Evolutionary conservation across 2,329 filamentous ascomycete species (phyloP).

Genomic region (Alternaria burnsii): DNA sequence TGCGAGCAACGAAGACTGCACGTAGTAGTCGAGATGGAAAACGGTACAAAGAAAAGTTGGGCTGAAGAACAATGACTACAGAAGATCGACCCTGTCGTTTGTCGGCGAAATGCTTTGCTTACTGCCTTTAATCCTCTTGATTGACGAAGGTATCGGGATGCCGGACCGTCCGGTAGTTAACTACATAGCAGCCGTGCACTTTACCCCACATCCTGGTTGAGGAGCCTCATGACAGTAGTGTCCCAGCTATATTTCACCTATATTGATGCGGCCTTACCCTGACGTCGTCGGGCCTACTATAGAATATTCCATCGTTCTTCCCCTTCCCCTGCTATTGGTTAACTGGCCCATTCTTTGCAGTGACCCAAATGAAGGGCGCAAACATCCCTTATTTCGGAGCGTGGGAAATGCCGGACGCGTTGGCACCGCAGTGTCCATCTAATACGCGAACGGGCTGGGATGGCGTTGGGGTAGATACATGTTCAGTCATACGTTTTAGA

Average conservation of each 20-base stretch:
- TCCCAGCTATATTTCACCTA: constrained; percentile 13
- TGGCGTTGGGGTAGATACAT: not conserved
- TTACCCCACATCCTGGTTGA: constrained; percentile 22
- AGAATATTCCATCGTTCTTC: constrained; percentile 31
- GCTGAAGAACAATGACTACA: not conserved
- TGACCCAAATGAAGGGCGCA: constrained; percentile 16
- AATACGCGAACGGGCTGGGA: constrained; percentile 17
- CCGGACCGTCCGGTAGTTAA: constrained; percentile 20
- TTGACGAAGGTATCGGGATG: constrained; percentile 10
- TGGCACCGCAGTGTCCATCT: constrained; percentile 9
- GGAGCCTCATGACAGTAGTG: constrained; percentile 15
- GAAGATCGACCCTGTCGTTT: not conserved
- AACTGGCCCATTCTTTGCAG: not conserved
- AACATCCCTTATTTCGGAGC: constrained; percentile 23
- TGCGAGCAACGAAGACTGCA: not conserved
- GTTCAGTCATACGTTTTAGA: constrained; percentile 3
- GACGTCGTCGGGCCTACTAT: constrained; percentile 29
- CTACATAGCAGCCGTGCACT: constrained; percentile 16
- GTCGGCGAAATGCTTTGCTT: not conserved
- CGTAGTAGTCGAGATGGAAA: not conserved
- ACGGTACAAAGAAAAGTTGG: not conserved
- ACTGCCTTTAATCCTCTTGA: not conserved
- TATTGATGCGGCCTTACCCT: constrained; percentile 24
- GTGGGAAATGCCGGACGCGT: constrained; percentile 20
- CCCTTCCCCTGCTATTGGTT: constrained; percentile 28